Percentiles rank a stretch among this genome's conserved stretches.
Conservation (phyloP, 345 rosid genomes). For the Arabidopsis arenosa region DNA sequence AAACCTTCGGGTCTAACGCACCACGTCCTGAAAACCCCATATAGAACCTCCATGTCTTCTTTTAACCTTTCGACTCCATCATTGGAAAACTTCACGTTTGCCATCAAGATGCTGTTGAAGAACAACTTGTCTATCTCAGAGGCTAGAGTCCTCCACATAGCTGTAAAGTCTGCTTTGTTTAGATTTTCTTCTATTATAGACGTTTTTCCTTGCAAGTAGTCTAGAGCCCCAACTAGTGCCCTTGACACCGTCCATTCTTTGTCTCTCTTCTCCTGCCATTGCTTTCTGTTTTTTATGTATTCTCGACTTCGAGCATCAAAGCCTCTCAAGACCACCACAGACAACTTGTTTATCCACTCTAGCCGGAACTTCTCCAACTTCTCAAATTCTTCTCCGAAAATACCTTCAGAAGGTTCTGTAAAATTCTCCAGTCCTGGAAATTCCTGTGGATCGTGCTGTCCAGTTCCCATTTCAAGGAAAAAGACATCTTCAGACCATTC, state of each 20-base stretch:
- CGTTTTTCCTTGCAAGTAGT: conserved; percentile 79
- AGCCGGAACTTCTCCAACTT: conserved; percentile 64
- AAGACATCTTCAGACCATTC: conserved; percentile 92
- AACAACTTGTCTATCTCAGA: conserved; percentile 66
- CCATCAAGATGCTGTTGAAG: conserved; percentile 64
- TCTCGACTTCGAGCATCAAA: conserved; percentile 79
- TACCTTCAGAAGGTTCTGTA: conserved; percentile 48
- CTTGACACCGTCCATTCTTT: conserved; percentile 75
- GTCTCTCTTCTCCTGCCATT: conserved; percentile 79
- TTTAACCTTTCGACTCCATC: conserved; percentile 68
- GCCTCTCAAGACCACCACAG: conserved; percentile 75
- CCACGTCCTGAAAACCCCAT: conserved; percentile 78
- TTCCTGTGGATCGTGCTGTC: conserved; percentile 51
- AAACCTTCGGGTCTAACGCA: conserved; percentile 87
- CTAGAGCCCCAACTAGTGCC: conserved; percentile 70
- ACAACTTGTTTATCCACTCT: conserved; percentile 85
- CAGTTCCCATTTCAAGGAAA: conserved; percentile 75
- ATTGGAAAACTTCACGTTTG: conserved; percentile 62
- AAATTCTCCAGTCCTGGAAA: conserved; percentile 33
- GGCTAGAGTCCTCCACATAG: conserved; percentile 81
- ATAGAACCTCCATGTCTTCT: conserved; percentile 67
- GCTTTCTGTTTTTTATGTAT: conserved; percentile 78
- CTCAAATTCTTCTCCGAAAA: conserved; percentile 63
- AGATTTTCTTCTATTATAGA: conserved; percentile 60
- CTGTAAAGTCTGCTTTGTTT: conserved; percentile 67